phyloP scores from a whole-genome alignment of 2,329 filamentous ascomycete genomes.

The Colletotrichum aenigma region DNA sequence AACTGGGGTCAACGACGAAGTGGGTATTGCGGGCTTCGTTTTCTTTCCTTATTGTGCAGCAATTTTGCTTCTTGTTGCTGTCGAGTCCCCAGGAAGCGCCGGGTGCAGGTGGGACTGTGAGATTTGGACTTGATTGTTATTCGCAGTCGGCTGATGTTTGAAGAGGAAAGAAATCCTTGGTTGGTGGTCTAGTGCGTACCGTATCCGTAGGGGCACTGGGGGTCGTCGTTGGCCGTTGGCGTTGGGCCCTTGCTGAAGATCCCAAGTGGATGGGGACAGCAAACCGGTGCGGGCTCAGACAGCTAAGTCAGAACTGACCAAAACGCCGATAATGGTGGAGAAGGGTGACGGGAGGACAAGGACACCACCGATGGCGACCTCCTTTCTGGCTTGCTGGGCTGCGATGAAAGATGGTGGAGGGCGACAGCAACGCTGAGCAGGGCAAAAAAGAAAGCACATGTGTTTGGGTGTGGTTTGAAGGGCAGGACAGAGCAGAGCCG shows the following conservation, averaged over 20 bases:
- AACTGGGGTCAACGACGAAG: not conserved
- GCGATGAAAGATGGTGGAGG: not conserved
- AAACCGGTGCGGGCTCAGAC: not conserved
- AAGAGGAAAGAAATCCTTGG: not conserved
- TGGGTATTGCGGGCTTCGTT: not conserved
- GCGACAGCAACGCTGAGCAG: not conserved
- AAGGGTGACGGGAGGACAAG: not conserved
- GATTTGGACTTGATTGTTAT: not conserved
- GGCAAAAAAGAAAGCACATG: not conserved
- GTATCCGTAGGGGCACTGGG: not conserved
- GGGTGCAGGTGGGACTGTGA: slow-evolving; percentile 3
- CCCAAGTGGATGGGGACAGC: not conserved
- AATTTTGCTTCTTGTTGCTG: not conserved
- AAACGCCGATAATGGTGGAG: not conserved
- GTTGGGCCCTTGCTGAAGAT: not conserved
- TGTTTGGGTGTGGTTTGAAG: not conserved
- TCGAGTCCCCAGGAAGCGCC: not conserved
- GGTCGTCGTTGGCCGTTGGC: not conserved
- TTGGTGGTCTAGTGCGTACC: not conserved
- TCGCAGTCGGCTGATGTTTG: slow-evolving; percentile 6
- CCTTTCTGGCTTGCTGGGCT: not conserved
- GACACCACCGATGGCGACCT: not conserved
- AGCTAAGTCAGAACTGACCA: not conserved
- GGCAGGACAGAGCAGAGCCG: not conserved
- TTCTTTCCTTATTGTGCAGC: not conserved